Evolutionary conservation across 2,329 filamentous ascomycete genomes (phyloP).

Genomic region (Phoma sp.): DNA sequence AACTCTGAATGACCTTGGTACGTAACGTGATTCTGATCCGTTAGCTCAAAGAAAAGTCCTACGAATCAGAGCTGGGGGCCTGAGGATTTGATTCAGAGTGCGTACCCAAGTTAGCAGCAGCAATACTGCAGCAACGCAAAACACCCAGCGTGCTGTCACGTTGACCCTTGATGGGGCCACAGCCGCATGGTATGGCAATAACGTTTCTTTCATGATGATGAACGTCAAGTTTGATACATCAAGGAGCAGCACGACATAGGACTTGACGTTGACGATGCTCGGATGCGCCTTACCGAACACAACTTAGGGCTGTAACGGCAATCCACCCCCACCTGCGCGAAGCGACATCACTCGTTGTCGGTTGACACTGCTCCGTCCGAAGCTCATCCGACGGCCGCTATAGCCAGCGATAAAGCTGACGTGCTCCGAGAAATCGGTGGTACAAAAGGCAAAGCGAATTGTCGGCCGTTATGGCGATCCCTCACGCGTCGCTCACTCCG

Average conservation of each 20-base stretch:
- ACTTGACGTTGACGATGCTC: slow-evolving; percentile 5
- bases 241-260: no score
- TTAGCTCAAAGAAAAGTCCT: background rate
- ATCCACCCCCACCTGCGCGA: background rate
- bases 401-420: slow-evolving; percentile 8
- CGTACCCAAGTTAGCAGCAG: slow-evolving; percentile 12
- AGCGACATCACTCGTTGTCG: slow-evolving; percentile 3
- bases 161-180: background rate
- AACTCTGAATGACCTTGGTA: background rate
- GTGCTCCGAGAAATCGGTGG: slow-evolving; percentile 10
- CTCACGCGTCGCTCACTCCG: background rate
- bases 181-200: background rate
- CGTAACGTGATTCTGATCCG: background rate
- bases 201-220: slow-evolving; percentile 6
- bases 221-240: background rate
- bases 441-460: slow-evolving; percentile 6
- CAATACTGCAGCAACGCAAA: slow-evolving; percentile 5
- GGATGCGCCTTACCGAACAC: slow-evolving; percentile 3
- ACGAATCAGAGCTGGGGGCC: no score
- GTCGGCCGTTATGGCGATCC: background rate
- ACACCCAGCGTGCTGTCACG: background rate
- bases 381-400: slow-evolving; percentile 1
- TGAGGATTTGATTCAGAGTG: background rate
- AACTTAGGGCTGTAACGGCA: background rate
- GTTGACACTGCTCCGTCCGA: background rate